Conservation (phyloP, 805 yeast species). For the Pichia deserticola region DNA sequence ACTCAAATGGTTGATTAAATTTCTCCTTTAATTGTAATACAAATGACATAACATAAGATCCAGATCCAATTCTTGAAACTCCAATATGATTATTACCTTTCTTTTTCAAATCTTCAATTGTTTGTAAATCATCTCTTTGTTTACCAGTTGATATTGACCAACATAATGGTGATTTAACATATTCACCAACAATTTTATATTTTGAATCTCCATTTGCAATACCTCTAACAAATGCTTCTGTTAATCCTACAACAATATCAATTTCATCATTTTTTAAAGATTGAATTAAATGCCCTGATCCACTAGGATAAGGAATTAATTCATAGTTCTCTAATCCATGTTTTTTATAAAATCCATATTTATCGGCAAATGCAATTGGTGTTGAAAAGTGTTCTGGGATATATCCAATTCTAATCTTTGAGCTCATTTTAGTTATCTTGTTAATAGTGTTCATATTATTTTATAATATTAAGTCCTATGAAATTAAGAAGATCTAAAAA, state of each 20-base stretch:
- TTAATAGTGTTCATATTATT: background rate
- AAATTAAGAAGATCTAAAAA: no score
- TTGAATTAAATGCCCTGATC: slow-evolving; percentile 81
- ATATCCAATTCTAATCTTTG: slow-evolving; percentile 55
- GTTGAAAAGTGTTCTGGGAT: slow-evolving; percentile 92
- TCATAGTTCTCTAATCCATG: slow-evolving; percentile 46
- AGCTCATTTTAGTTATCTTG: slow-evolving; percentile 1
- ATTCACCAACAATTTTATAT: slow-evolving; percentile 70
- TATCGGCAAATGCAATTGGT: slow-evolving; percentile 66
- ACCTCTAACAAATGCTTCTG: slow-evolving; percentile 87
- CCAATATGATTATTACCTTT: slow-evolving; percentile 54
- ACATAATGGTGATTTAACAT: slow-evolving; percentile 77
- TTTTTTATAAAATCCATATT: slow-evolving; percentile 46
- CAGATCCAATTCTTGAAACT: slow-evolving; percentile 82
- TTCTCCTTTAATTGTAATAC: slow-evolving; percentile 64
- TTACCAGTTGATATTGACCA: slow-evolving; percentile 87
- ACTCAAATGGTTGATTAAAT: slow-evolving; percentile 37
- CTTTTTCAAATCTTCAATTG: slow-evolving; percentile 38
- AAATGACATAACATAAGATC: slow-evolving; percentile 85
- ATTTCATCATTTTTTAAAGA: slow-evolving; percentile 55
- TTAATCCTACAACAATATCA: slow-evolving; percentile 80
- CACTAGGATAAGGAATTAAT: slow-evolving; percentile 68
- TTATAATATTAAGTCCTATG: no score
- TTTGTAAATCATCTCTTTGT: slow-evolving; percentile 46
- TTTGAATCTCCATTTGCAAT: slow-evolving; percentile 56